phyloP scores from a whole-genome alignment of 768 basidiomycete genomes.

The Suillus lakei region DNA sequence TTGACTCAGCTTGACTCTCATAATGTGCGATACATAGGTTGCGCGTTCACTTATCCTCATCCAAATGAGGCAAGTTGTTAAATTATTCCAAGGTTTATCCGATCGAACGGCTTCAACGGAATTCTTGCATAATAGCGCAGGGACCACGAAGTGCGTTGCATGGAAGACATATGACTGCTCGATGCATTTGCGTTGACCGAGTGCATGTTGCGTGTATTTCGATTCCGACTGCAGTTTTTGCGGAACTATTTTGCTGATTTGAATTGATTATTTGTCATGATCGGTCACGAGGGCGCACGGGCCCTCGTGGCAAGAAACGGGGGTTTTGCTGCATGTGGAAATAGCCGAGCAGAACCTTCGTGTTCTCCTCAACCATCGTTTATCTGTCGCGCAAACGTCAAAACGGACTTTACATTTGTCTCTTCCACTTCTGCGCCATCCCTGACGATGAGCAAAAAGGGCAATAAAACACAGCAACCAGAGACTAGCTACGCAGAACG shows the following conservation, averaged over 20 bases:
- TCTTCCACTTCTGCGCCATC: conserved; percentile 17
- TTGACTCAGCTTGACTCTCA: background rate
- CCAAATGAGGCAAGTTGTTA: conserved; percentile 36
- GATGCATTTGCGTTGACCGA: conserved; percentile 18
- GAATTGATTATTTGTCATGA: conserved; percentile 10
- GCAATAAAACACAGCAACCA: conserved; percentile 43
- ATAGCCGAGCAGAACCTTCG: conserved; percentile 46
- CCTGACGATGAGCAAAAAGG: conserved; percentile 57
- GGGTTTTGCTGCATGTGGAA: conserved; percentile 42
- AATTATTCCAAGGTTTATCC: conserved; percentile 18
- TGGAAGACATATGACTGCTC: background rate
- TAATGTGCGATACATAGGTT: background rate
- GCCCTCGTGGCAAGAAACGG: conserved; percentile 45
- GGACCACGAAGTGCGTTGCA: background rate
- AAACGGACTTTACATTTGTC: conserved; percentile 23
- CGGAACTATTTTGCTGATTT: conserved; percentile 41
- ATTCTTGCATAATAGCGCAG: background rate
- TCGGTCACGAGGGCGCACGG: conserved; percentile 40
- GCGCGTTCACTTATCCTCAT: conserved; percentile 30
- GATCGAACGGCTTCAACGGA: conserved; percentile 3
- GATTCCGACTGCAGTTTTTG: conserved; percentile 35
- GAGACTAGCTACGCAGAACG: conserved; percentile 63
- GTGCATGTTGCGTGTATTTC: conserved; percentile 30
- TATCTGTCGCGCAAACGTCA: conserved; percentile 38
- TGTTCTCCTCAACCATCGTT: conserved; percentile 45